Evolutionary conservation across 106 monocot species (phyloP), one percentile per base, ranked within the genome.

Genomic region (Acanthochlamys bracteata): DNA sequence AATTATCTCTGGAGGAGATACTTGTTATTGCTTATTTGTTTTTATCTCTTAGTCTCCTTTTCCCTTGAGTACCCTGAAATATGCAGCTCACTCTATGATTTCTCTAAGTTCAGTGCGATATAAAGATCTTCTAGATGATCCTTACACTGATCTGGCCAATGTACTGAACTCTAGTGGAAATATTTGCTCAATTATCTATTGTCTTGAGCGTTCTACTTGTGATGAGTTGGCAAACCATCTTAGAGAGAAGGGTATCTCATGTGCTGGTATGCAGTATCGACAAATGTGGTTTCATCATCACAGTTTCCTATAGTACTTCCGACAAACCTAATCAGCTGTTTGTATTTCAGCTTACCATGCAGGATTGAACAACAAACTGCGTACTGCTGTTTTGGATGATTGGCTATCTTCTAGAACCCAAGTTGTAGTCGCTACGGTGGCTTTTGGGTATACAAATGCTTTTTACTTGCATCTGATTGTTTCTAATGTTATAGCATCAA

Each of bases 371-470:
- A 90, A 69, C 68, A 95, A 82, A 64, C 20, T 73, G 26, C 86
- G 94, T 14, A 82, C 68, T 61, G 16, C 77, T 78, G 90, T 95
- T 57, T 69, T 95, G 55, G 80, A 84, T 64, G 79, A 82, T 57
- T 95, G 94, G 94, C 75, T 95, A 62, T 95, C 90, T 69, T 90
- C 84, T 55, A 81, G 69, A 80, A 76, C 80, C 66, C 86, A 84
- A 78, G 94, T 90, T 74, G 84, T 95, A 64, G 90, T 87, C 59
- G 94, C 94, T 69, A 95, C 94, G 55, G 90, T 95, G 20, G 94
- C 94, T 71, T 95, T 95, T 69, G 94, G 94, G 90, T 95, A 94
- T 59, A 9, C n/a, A n/a, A n/a, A n/a, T n/a, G n/a, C n/a, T n/a
- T n/a, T n/a, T n/a, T n/a, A n/a, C n/a, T n/a, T n/a, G n/a, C n/a